Percentiles rank a stretch among this genome's conserved stretches.
Evolutionary conservation across 371 early-diverging fungal genomes (phyloP).

Genomic region (Haplosporangium sp.): DNA sequence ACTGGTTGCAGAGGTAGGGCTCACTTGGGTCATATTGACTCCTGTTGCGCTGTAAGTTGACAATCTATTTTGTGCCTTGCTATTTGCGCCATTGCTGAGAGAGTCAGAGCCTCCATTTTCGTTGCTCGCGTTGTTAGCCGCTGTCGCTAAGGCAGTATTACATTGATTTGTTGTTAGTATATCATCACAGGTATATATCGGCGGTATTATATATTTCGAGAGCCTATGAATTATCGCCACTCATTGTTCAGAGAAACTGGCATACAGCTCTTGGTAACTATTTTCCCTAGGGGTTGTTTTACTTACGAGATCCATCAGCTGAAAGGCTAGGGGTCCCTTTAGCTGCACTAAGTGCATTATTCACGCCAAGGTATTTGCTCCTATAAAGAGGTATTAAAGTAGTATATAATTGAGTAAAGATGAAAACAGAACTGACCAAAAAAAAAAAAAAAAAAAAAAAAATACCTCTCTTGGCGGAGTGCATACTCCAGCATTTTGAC

Average conservation of each 20-base stretch:
- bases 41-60: slow-evolving; percentile 45
- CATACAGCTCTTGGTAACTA: not conserved
- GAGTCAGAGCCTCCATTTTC: slow-evolving; percentile 5
- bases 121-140: slow-evolving; percentile 10
- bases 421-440: not conserved
- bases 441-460: not conserved
- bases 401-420: not conserved
- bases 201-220: not conserved
- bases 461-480: slow-evolving; percentile 71
- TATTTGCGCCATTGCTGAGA: slow-evolving; percentile 17
- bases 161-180: not conserved
- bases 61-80: slow-evolving; percentile 45
- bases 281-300: not conserved
- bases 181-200: not conserved
- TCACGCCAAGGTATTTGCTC: slow-evolving; percentile 48
- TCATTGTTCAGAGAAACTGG: not conserved
- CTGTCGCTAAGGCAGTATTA: not conserved
- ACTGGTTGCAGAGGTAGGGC: slow-evolving; percentile 37
- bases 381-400: slow-evolving; percentile 14
- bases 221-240: slow-evolving; percentile 1
- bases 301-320: slow-evolving; percentile 21
- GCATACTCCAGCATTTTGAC: slow-evolving; percentile 93
- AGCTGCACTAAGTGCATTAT: slow-evolving; percentile 15
- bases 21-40: slow-evolving; percentile 42
- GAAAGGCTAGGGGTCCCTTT: slow-evolving; percentile 10